phyloP scores from a whole-genome alignment of 192 early-diverging fungal species.

The Paraglomus brasilianum region DNA sequence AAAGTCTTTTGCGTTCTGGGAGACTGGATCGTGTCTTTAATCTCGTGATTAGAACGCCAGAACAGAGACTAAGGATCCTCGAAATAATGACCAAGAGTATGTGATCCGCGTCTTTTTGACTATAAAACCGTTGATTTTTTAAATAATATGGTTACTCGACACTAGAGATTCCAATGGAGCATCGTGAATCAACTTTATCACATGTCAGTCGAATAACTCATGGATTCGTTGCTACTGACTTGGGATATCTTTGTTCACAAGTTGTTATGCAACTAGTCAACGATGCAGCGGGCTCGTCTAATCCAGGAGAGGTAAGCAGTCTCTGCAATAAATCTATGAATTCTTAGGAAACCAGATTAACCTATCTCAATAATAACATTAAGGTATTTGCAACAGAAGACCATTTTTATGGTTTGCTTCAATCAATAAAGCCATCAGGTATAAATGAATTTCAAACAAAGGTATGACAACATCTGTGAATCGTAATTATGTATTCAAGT shows the following conservation, averaged over 20 bases:
- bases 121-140: background rate
- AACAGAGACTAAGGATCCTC: conserved; percentile 43
- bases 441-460: conserved; percentile 52
- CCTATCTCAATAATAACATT: conserved; percentile 13
- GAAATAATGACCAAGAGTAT: conserved; percentile 47
- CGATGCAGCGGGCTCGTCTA: conserved; percentile 33
- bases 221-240: conserved; percentile 81
- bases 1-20: conserved; percentile 54
- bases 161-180: conserved; percentile 49
- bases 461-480: conserved; percentile 25
- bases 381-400: conserved; percentile 30
- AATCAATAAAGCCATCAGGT: conserved; percentile 53
- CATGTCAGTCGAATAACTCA: conserved; percentile 56
- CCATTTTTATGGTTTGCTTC: conserved; percentile 47
- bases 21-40: conserved; percentile 53
- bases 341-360: too few relatives aligned
- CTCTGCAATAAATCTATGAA: conserved; percentile 10
- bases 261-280: conserved; percentile 49
- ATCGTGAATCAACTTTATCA: conserved; percentile 39
- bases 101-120: background rate
- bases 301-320: conserved; percentile 33
- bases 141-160: background rate
- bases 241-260: conserved; percentile 64
- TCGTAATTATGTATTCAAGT: background rate
- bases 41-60: conserved; percentile 45